Evolutionary conservation across 148 eudicot species (phyloP), one percentile per base, ranked within the genome.

Genomic region (Drosera capensis): DNA sequence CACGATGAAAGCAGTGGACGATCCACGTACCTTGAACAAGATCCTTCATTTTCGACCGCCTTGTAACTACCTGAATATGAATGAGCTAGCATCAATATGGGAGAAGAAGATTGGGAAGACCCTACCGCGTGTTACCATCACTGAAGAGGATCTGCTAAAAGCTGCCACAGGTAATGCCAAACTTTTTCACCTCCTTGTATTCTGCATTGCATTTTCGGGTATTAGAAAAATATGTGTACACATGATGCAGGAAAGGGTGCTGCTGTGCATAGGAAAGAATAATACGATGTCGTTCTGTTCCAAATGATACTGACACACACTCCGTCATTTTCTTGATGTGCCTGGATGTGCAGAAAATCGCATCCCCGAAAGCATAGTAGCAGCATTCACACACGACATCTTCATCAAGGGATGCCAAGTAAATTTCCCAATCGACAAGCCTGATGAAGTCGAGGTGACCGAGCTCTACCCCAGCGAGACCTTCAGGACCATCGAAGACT

Each of bases 1-100:
- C 25, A 67, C 73, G 9, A 64, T 68, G 17, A 63, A 68, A 55
- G 58, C 48, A 12, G 46, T 68, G 1, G 49, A 58, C 11, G 73
- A 68, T 43, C 56, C 65, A 2, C 47, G 73, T 1, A 68, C 73
- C 8, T 8, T 50, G 13, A 68, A 68, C 57, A 72, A 72, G 48
- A 23, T 57, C 6, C 70, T 67, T 18, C 78, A 72, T 49, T 72
- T 72, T 25, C 64, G 66, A 57, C 78, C 73, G 21, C 40, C 60
- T 1, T 51, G 60, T 36, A 72, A 72, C 57, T 60, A 45, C 19
- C 53, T 56, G 0, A 68, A 48, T 54, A 56, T 72, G 2, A 68
- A 64, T 2, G 78, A 72, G 53, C 73, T 72, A 13, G 73, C 78
- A 12, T 48, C 43, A 19, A 21, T 72, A 1, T 67, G 73, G 78